Evolutionary conservation across 2,329 filamentous ascomycete species (phyloP).

Genomic region (Penicillium brasilianum): DNA sequence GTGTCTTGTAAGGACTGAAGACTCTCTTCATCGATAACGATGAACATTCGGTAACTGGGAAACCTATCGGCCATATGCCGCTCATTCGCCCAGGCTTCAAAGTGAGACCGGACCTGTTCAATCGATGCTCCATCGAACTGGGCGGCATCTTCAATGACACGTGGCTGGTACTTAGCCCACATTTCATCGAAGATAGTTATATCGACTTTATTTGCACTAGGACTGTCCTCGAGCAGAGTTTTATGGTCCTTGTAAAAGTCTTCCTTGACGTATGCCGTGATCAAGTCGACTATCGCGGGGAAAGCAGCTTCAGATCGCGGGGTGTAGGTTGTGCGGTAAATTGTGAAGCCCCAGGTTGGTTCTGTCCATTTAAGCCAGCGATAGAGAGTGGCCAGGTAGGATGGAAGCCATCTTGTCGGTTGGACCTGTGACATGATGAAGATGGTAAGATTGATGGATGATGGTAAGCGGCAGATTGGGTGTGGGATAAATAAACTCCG

Average conservation of each 20-base stretch:
- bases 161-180: neutral
- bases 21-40: neutral
- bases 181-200: neutral
- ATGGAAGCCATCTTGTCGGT: neutral
- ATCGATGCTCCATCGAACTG: conserved; percentile 11
- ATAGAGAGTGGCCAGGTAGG: neutral
- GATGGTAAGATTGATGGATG: neutral
- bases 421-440: neutral
- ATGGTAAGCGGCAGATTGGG: too few species aligned
- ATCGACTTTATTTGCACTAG: neutral
- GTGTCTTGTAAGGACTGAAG: neutral
- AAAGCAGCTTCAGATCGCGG: neutral
- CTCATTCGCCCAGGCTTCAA: conserved; percentile 7
- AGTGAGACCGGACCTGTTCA: conserved; percentile 13
- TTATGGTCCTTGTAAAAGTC: neutral
- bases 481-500: too few species aligned
- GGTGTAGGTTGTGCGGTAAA: conserved; percentile 4
- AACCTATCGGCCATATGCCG: conserved; percentile 11
- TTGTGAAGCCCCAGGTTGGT: conserved; percentile 14
- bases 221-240: neutral
- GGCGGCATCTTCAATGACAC: neutral
- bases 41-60: conserved; percentile 7
- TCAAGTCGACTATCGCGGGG: neutral
- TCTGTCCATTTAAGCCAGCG: neutral
- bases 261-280: neutral